Base-by-base conservation (phyloP, 768 basidiomycete genomes). In the Candolleomyces eurysporus region DNA sequence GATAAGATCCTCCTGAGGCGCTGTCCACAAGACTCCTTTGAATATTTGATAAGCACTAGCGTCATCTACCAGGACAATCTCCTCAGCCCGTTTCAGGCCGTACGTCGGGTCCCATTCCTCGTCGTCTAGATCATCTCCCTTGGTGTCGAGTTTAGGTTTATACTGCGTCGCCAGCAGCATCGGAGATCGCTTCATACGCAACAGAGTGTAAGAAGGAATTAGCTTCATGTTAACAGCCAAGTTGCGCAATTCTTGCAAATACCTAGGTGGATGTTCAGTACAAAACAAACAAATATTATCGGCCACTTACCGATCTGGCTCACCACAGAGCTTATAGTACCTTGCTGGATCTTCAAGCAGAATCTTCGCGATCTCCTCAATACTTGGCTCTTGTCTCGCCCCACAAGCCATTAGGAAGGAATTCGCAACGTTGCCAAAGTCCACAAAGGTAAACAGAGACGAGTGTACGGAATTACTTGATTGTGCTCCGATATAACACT, bases 1-100 rank as follows among this genome's bases (percentile, higher is more conserved):
- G 11, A 98, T 79, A 8, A 93, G 79, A 66, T 96, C 94, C 71
- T 98, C 96, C 72, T 96, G 92, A 0, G 92, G 91, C 9, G 90
- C 92, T 2, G 83, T 84, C 68, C 88, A 92, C 16, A 96, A 76
- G 2, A 82, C 81, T 49, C 88, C 86, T 5, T 88, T 87, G 69
- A 97, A 97, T 13, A 89, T 78, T 63, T 92, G 89, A 66, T 89
- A 85, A 5, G 88, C 78, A 54, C 91, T 90, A 10, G 87, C 88
- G 69, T 97, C 94, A 70, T 99, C 96, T 4, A 91, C 90, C 51
- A 97, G 83, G 30, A 92, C 84, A 8, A 94, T 86, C 67, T 91
- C 82, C 49, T 79, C 79, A 0, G 93, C 84, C 63, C 76, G 78
- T 63, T 86, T 82, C 43, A 97, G 76, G 61, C 93, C 90, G 66